Percentiles rank a stretch among this genome's conserved stretches.
phyloP scores from a whole-genome alignment of 768 basidiomycete species.

The Phaffia australis region DNA sequence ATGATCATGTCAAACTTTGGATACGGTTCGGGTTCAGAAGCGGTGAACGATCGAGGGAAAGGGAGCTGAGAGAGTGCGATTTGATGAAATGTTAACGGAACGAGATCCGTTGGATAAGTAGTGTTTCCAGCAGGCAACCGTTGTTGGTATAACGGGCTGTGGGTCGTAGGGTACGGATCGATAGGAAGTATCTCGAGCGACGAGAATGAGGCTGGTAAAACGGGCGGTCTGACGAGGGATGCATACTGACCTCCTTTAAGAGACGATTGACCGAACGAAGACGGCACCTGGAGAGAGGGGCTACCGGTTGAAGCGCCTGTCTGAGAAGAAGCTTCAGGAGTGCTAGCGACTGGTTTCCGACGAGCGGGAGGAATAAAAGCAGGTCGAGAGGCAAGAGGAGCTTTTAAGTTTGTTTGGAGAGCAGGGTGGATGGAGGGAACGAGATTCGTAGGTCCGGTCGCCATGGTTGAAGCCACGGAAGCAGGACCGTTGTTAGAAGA shows the following conservation, averaged over 20 bases:
- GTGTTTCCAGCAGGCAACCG: constrained; percentile 3
- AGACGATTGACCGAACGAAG: not conserved
- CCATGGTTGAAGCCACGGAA: constrained; percentile 3
- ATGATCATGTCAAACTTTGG: constrained; percentile 51
- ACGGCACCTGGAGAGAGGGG: constrained; percentile 32
- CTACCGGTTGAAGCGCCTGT: constrained; percentile 19
- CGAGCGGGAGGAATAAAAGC: constrained; percentile 38
- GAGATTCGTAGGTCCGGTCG: not conserved
- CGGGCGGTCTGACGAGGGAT: constrained; percentile 37
- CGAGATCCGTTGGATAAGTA: not conserved
- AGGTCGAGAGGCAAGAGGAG: constrained; percentile 31
- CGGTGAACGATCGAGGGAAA: constrained; percentile 26
- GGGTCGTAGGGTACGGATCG: constrained; percentile 47
- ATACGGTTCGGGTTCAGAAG: constrained; percentile 12
- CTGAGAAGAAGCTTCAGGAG: constrained; percentile 10
- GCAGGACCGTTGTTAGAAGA: constrained; percentile 18
- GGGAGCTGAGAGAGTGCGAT: constrained; percentile 53
- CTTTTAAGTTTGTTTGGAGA: constrained; percentile 28
- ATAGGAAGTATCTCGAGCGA: constrained; percentile 16
- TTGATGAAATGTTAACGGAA: constrained; percentile 51
- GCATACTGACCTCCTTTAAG: constrained; percentile 24
- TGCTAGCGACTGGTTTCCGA: constrained; percentile 5
- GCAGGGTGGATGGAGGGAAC: constrained; percentile 24
- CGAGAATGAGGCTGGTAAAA: constrained; percentile 9
- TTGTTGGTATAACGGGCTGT: constrained; percentile 44